A percentile compares a stretch with the other conserved stretches of the same genome.
phyloP scores from a whole-genome alignment of 2,329 filamentous ascomycete species.

The Fonsecaea erecta region DNA sequence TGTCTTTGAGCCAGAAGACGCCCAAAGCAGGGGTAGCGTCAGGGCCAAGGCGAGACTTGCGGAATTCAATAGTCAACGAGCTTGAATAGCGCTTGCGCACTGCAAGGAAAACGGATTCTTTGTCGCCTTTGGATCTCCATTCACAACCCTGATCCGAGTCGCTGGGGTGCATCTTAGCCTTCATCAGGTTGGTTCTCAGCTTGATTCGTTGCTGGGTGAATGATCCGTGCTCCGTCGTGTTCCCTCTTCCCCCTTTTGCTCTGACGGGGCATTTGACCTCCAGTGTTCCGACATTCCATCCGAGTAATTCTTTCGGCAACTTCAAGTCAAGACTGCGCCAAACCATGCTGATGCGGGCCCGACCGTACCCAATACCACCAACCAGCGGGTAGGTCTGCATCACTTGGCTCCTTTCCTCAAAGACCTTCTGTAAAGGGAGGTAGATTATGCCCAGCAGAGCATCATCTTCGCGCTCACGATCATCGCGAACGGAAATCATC shows the following conservation, averaged over 20 bases:
- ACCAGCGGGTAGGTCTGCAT: slow-evolving; percentile 69
- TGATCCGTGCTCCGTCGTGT: slow-evolving; percentile 55
- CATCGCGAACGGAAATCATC: slow-evolving; percentile 69
- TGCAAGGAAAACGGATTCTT: slow-evolving; percentile 37
- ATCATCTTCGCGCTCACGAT: slow-evolving; percentile 71
- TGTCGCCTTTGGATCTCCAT: slow-evolving; percentile 36
- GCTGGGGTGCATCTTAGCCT: slow-evolving; percentile 69
- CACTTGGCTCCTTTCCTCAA: slow-evolving; percentile 67
- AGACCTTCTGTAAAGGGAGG: slow-evolving; percentile 65
- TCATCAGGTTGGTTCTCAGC: slow-evolving; percentile 62
- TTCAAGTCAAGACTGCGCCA: slow-evolving; percentile 72
- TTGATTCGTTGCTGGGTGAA: slow-evolving; percentile 62
- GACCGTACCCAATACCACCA: slow-evolving; percentile 74
- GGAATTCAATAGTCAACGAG: slow-evolving; percentile 40
- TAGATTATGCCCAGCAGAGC: slow-evolving; percentile 72
- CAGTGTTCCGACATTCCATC: slow-evolving; percentile 74
- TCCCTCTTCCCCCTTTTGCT: slow-evolving; percentile 44
- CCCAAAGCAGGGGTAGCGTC: slow-evolving; percentile 41
- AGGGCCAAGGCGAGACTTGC: slow-evolving; percentile 37
- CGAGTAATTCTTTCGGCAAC: slow-evolving; percentile 62
- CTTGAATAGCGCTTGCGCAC: slow-evolving; percentile 41
- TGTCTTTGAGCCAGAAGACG: slow-evolving; percentile 55
- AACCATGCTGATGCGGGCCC: slow-evolving; percentile 71
- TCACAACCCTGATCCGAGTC: slow-evolving; percentile 66
- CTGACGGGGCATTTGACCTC: slow-evolving; percentile 63